Conservation (phyloP, 2,329 filamentous ascomycete genomes). For the Orbilia quercus region DNA sequence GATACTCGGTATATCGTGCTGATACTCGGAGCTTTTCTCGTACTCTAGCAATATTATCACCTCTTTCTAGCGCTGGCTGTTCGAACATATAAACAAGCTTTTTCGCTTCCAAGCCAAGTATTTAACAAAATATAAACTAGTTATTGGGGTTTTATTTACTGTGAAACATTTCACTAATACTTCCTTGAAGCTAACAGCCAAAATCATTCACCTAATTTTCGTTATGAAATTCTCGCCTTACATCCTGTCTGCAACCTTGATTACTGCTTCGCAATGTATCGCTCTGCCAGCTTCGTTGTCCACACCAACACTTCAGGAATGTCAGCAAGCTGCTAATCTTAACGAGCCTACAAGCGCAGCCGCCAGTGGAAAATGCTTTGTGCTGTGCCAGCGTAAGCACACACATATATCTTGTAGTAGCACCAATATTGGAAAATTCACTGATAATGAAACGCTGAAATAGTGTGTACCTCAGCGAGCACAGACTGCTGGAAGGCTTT, state of each 20-base stretch:
- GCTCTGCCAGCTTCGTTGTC: background rate
- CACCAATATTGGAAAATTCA: too few species aligned
- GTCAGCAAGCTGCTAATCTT: conserved; percentile 2
- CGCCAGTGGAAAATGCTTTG: conserved; percentile 10
- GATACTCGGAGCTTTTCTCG: background rate
- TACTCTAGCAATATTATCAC: too few species aligned
- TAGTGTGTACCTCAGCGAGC: conserved; percentile 5
- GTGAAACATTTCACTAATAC: too few species aligned
- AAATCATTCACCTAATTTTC: background rate
- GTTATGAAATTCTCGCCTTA: conserved; percentile 11
- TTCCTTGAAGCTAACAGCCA: too few species aligned
- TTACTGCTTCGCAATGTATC: conserved; percentile 4
- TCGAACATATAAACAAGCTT: too few species aligned
- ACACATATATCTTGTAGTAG: background rate
- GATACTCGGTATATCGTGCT: conserved; percentile 12
- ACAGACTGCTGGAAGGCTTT: conserved; percentile 15
- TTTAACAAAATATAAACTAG: too few species aligned
- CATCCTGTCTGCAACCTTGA: background rate
- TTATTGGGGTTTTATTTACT: too few species aligned
- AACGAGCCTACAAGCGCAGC: background rate
- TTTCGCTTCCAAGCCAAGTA: too few species aligned
- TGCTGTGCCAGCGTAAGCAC: conserved; percentile 7
- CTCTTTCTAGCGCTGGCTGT: background rate
- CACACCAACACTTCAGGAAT: conserved; percentile 3
- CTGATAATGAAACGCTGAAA: background rate